Percentiles rank a stretch among this genome's conserved stretches.
Conservation (phyloP, 371 early-diverging fungal species). For the Lichtheimia ramosa region DNA sequence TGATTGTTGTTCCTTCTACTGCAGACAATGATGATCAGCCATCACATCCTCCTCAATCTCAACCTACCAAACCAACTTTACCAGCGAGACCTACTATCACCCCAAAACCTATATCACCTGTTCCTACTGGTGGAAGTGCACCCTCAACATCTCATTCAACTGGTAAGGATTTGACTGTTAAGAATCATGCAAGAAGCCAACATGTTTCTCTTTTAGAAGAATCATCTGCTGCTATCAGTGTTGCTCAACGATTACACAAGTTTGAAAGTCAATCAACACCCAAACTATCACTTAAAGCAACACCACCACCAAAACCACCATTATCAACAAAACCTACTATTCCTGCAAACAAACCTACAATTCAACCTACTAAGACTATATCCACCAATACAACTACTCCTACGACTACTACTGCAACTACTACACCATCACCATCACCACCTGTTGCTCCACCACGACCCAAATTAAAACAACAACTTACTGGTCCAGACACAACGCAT, state of each 20-base stretch:
- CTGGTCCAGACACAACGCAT: background rate
- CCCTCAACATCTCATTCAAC: too few species aligned
- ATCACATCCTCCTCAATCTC: background rate
- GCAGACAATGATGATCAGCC: background rate
- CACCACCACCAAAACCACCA: constrained; percentile 26
- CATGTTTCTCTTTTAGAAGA: background rate
- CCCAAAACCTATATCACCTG: background rate
- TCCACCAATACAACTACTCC: background rate
- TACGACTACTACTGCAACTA: background rate
- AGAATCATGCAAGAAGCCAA: background rate
- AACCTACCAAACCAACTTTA: constrained; percentile 6
- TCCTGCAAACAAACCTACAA: constrained; percentile 1
- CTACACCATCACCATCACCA: constrained; percentile 1
- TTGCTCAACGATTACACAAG: constrained; percentile 17
- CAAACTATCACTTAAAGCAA: background rate
- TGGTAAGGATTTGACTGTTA: too few species aligned
- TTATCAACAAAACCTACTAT: constrained; percentile 21
- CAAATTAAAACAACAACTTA: constrained; percentile 6
- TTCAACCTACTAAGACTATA: background rate
- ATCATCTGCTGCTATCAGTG: constrained; percentile 7
- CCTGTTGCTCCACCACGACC: constrained; percentile 18
- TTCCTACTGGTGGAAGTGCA: too few species aligned
- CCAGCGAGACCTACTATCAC: constrained; percentile 18
- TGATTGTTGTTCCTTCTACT: constrained; percentile 15
- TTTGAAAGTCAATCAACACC: constrained; percentile 12